Percentiles rank a stretch among this genome's conserved stretches.
phyloP scores from a whole-genome alignment of 2,329 filamentous ascomycete genomes.

The Penicillium rolfsii region DNA sequence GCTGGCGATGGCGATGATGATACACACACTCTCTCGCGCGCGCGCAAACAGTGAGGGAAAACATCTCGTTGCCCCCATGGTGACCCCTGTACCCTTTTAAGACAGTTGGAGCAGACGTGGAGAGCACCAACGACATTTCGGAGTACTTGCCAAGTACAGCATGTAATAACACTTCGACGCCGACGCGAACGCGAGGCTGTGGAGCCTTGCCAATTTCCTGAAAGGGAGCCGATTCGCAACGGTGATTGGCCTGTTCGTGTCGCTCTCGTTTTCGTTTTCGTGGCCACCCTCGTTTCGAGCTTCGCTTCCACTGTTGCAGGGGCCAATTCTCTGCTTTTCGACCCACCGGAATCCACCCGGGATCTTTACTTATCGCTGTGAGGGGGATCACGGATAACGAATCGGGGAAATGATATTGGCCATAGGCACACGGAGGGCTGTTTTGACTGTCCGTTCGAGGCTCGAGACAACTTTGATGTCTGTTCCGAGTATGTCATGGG shows the following conservation, averaged over 20 bases:
- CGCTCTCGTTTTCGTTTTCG: slow-evolving; percentile 34
- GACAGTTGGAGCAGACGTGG: slow-evolving; percentile 7
- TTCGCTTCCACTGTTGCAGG: slow-evolving; percentile 25
- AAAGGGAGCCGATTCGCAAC: background rate
- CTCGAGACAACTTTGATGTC: background rate
- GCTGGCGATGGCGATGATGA: background rate
- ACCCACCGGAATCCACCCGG: slow-evolving; percentile 3
- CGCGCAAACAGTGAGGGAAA: background rate
- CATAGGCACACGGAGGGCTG: background rate
- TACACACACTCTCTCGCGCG: background rate
- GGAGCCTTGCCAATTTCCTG: slow-evolving; percentile 1
- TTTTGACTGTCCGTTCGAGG: background rate
- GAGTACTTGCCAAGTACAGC: slow-evolving; percentile 2
- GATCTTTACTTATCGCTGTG: background rate
- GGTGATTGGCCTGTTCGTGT: slow-evolving; percentile 20
- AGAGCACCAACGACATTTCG: background rate
- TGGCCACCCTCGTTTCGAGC: slow-evolving; percentile 19
- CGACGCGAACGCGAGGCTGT: slow-evolving; percentile 7
- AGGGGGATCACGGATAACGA: background rate
- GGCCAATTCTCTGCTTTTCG: background rate
- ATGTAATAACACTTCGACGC: background rate
- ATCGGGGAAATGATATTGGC: background rate
- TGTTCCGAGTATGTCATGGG: background rate
- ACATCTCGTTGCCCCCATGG: background rate
- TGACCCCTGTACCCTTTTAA: slow-evolving; percentile 3